Conservation (phyloP, 1,139 yeast genomes). For the Geotrichum macrosporum region DNA sequence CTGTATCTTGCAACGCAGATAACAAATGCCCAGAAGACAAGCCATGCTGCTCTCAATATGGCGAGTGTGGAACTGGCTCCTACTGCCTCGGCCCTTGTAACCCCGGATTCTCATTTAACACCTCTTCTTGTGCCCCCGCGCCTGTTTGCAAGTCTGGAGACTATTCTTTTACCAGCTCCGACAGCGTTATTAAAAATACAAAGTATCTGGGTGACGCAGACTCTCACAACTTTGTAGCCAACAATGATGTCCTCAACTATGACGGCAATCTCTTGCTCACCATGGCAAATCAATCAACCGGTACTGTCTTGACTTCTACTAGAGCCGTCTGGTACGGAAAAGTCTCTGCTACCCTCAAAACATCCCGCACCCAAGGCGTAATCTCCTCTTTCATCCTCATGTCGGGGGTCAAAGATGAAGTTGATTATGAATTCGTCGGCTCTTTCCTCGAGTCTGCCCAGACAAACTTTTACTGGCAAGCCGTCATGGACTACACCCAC, state of each 20-base stretch:
- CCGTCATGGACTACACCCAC: slow-evolving; percentile 63
- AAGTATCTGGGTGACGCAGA: slow-evolving; percentile 68
- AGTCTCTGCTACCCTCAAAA: slow-evolving; percentile 60
- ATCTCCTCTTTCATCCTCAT: slow-evolving; percentile 78
- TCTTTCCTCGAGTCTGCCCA: slow-evolving; percentile 60
- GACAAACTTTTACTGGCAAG: slow-evolving; percentile 75
- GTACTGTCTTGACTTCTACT: slow-evolving; percentile 78
- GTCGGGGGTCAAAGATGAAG: slow-evolving; percentile 85
- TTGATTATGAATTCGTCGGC: slow-evolving; percentile 85
- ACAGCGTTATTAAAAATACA: slow-evolving; percentile 39
- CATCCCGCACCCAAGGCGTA: slow-evolving; percentile 77
- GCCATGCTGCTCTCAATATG: slow-evolving; percentile 84
- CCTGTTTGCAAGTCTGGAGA: slow-evolving; percentile 33
- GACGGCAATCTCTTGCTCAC: slow-evolving; percentile 57
- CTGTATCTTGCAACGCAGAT: slow-evolving; percentile 48
- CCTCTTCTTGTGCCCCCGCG: slow-evolving; percentile 66
- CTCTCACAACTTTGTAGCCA: slow-evolving; percentile 66
- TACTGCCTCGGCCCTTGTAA: slow-evolving; percentile 82
- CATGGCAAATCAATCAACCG: slow-evolving; percentile 74
- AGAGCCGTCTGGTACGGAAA: slow-evolving; percentile 86
- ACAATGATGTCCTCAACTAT: slow-evolving; percentile 58
- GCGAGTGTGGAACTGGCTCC: slow-evolving; percentile 79
- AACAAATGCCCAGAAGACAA: slow-evolving; percentile 59
- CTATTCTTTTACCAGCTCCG: slow-evolving; percentile 30
- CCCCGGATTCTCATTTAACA: slow-evolving; percentile 57